These are phyloP conservation scores for Suillus cothurnatus DNA, from an alignment of 768 basidiomycete species.

Conservation along the genomic window DNA sequence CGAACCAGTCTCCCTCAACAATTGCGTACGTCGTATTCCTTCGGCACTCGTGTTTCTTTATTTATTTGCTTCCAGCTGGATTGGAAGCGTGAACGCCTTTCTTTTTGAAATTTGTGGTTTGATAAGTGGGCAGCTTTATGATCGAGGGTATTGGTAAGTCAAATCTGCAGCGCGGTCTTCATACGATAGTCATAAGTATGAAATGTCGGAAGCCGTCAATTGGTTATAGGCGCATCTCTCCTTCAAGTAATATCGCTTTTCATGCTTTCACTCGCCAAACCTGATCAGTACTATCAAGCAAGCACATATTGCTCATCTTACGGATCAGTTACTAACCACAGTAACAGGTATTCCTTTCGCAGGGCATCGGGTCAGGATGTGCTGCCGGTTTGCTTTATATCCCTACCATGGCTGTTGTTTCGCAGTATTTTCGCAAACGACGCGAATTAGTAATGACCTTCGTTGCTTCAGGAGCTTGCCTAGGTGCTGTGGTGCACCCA, in stretches of 20 bases:
- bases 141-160: conserved; percentile 53
- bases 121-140: conserved; percentile 50
- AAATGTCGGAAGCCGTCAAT: conserved; percentile 16
- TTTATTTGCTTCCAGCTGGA: conserved; percentile 32
- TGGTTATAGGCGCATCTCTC: conserved; percentile 31
- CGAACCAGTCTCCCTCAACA: conserved; percentile 37
- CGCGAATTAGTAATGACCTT: conserved; percentile 56
- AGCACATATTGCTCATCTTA: not conserved
- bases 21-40: conserved; percentile 37
- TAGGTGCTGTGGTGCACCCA: conserved; percentile 63
- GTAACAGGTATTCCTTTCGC: conserved; percentile 50
- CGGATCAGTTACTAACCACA: conserved; percentile 2
- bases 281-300: conserved; percentile 46
- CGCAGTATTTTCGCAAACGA: conserved; percentile 53
- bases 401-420: conserved; percentile 48
- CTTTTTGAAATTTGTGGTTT: conserved; percentile 47
- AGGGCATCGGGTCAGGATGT: conserved; percentile 53
- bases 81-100: conserved; percentile 53
- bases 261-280: conserved; percentile 48
- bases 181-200: not conserved
- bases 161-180: not conserved
- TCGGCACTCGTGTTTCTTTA: not conserved
- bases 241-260: conserved; percentile 38
- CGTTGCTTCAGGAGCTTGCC: conserved; percentile 55
- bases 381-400: conserved; percentile 51